These are phyloP conservation scores for Amanita rubescens DNA, from an alignment of 768 basidiomycete species.

Conservation along the genomic window DNA sequence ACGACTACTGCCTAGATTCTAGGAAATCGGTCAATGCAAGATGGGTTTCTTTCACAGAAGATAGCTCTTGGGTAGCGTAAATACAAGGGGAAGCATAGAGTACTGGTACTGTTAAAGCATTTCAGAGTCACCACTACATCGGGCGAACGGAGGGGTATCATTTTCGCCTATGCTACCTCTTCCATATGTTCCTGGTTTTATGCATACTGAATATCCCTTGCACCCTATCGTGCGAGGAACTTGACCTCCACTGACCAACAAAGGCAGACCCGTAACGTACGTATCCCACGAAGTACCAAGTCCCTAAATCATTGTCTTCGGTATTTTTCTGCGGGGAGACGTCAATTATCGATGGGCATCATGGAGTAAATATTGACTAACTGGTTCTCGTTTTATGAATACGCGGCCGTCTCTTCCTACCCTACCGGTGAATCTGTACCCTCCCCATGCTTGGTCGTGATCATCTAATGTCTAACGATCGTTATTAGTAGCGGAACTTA, in stretches of 20 bases:
- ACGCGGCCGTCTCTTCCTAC: constrained; percentile 55
- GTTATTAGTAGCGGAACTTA: constrained; percentile 9
- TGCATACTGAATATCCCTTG: constrained; percentile 54
- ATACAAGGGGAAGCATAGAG: too few species aligned
- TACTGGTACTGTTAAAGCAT: too few species aligned
- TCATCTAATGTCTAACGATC: constrained; percentile 39
- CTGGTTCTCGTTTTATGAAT: constrained; percentile 53
- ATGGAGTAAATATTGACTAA: constrained; percentile 23
- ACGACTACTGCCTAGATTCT: too few species aligned
- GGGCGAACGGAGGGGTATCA: too few species aligned
- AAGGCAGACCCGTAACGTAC: constrained; percentile 40
- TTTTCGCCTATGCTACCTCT: background rate
- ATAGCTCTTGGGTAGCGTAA: too few species aligned
- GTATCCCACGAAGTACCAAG: constrained; percentile 54
- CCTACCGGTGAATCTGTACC: constrained; percentile 52
- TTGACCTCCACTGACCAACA: constrained; percentile 47
- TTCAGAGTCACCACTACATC: too few species aligned
- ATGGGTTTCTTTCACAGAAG: too few species aligned
- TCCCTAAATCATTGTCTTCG: constrained; percentile 33
- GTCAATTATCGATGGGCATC: background rate
- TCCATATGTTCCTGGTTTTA: constrained; percentile 24
- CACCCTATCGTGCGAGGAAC: constrained; percentile 23
- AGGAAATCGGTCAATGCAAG: too few species aligned
- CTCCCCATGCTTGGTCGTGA: constrained; percentile 60
- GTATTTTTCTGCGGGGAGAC: constrained; percentile 28